Conservation (phyloP, 106 monocot genomes). For the Cymbidium sinense region DNA sequence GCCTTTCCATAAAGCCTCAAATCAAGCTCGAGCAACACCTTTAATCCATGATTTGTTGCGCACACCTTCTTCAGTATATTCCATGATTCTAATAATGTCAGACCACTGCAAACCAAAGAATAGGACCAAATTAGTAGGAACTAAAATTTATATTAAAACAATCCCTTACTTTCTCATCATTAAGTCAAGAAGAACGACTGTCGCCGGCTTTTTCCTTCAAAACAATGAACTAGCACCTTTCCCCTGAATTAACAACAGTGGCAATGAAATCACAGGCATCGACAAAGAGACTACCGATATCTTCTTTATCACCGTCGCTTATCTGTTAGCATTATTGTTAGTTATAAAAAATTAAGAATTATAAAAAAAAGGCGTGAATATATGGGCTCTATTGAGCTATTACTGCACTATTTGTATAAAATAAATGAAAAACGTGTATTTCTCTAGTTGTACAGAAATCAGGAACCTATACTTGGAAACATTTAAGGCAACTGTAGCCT, state of each 20-base stretch:
- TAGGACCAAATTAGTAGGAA: not conserved
- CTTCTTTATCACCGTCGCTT: slow-evolving; percentile 68
- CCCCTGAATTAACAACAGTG: slow-evolving; percentile 42
- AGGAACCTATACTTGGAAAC: too few species aligned
- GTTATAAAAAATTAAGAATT: not conserved
- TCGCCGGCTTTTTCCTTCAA: slow-evolving; percentile 96
- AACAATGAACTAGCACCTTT: slow-evolving; percentile 89
- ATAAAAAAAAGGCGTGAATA: not conserved
- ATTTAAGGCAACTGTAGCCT: too few species aligned
- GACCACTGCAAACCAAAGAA: slow-evolving; percentile 29
- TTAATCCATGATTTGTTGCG: slow-evolving; percentile 91
- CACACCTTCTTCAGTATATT: slow-evolving; percentile 63
- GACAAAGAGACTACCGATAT: slow-evolving; percentile 66
- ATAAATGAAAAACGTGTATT: not conserved
- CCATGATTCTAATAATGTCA: slow-evolving; percentile 71
- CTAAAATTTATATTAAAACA: not conserved
- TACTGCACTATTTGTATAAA: not conserved
- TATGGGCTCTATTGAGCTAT: too few species aligned
- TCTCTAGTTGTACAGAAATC: not conserved
- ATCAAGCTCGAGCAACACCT: slow-evolving; percentile 55
- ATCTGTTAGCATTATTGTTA: slow-evolving; percentile 37
- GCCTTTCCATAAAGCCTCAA: slow-evolving; percentile 45
- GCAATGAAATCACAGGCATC: slow-evolving; percentile 71
- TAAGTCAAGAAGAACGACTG: slow-evolving; percentile 72
- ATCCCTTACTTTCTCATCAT: slow-evolving; percentile 78